phyloP scores from a whole-genome alignment of 192 early-diverging fungal species.

The Linnemannia exigua region DNA sequence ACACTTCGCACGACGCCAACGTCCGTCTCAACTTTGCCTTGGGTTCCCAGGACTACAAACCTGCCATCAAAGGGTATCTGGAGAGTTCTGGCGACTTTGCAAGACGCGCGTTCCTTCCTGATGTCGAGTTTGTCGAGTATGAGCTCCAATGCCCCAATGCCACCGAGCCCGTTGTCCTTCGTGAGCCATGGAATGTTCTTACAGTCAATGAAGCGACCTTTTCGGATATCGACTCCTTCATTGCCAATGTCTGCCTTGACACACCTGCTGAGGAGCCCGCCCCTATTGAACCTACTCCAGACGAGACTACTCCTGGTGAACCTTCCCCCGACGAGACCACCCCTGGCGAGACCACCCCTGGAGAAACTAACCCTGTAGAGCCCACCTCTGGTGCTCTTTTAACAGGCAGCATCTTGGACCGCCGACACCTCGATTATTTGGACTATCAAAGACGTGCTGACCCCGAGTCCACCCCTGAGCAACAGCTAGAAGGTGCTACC shows the following conservation, averaged over 20 bases:
- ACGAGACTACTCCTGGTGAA: too few species aligned
- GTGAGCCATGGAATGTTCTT: not conserved
- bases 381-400: not conserved
- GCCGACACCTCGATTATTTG: not conserved
- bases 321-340: not conserved
- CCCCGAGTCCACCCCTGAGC: not conserved
- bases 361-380: too few species aligned
- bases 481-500: not conserved
- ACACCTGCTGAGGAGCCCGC: not conserved
- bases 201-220: slow-evolving; percentile 6
- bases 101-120: not conserved
- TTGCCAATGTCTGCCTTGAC: not conserved
- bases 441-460: not conserved
- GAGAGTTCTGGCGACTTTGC: not conserved
- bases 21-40: slow-evolving; percentile 29
- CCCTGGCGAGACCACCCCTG: not conserved
- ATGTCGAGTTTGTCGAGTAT: slow-evolving; percentile 3
- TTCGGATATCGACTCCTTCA: not conserved
- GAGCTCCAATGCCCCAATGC: not conserved
- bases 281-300: not conserved
- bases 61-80: not conserved
- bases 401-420: not conserved
- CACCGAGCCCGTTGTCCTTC: not conserved
- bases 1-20: slow-evolving; percentile 28
- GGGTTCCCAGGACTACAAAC: not conserved